These are phyloP conservation scores for Globisporangium solare DNA, from an alignment of 352 stramenopile genomes.

Conservation along the genomic window DNA sequence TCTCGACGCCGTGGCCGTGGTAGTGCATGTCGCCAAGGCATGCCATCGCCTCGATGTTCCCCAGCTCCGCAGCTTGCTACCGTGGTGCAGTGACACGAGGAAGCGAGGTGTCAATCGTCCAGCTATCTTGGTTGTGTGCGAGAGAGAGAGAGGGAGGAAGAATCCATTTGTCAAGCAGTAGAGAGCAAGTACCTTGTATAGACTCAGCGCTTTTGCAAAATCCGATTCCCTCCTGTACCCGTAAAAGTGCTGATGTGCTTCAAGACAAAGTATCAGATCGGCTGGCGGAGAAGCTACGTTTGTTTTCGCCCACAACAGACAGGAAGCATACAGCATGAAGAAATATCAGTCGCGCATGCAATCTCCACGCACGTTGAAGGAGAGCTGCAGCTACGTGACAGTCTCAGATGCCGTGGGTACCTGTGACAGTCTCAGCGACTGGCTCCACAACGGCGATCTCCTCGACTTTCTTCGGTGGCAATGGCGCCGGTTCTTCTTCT, in stretches of 20 bases:
- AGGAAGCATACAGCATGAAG: too few relatives aligned
- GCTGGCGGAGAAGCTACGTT: not conserved
- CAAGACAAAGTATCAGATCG: constrained; percentile 38
- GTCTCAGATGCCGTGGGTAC: not conserved
- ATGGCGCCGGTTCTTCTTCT: constrained; percentile 6
- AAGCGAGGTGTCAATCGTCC: too few relatives aligned
- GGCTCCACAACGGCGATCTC: not conserved
- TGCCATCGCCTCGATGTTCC: constrained; percentile 37
- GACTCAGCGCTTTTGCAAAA: constrained; percentile 30
- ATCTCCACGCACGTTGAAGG: too few relatives aligned
- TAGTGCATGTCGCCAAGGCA: constrained; percentile 67
- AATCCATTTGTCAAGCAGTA: not conserved
- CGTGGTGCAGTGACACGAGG: not conserved
- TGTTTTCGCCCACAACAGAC: not conserved
- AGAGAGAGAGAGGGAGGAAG: too few relatives aligned
- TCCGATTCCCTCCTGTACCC: constrained; percentile 41
- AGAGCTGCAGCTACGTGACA: not conserved
- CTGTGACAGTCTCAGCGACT: not conserved
- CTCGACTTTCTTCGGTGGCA: not conserved
- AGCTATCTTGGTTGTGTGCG: too few relatives aligned
- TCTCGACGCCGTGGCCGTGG: constrained; percentile 36
- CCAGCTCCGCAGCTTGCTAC: constrained; percentile 48
- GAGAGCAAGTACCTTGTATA: constrained; percentile 43
- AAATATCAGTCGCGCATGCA: too few relatives aligned
- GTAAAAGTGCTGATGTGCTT: constrained; percentile 63